Evolutionary conservation across 1,139 yeast genomes (phyloP), one percentile per base, ranked within the genome.

Genomic region (Fermentozyma sake): DNA sequence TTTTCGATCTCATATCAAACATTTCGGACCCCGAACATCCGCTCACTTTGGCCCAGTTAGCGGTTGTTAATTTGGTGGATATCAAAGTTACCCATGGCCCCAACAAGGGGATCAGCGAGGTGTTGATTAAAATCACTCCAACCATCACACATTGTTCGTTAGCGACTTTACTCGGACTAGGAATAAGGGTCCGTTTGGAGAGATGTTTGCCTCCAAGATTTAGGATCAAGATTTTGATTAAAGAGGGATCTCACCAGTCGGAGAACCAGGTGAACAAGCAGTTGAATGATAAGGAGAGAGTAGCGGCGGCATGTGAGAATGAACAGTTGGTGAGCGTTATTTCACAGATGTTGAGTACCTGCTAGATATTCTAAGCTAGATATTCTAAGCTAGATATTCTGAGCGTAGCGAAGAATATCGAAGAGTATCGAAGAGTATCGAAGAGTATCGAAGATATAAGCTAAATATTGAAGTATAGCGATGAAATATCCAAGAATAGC

Each of bases 11-110:
- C 31, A 85, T 91, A 4, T 76, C 96, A 2, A 72, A 85, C 15
- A 91, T 93, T 14, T 84, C 95, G 0, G 99, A 93, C 52, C 99
- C 99, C 3, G 99, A 93, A 48, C 99, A 93, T 52, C 99, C 99
- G 0, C 64, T 93, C 22, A 83, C 96, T 0, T 65, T 93, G 33
- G 98, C 96, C 0, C 98, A 93, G 54, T 68, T 93, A 11, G 93
- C 96, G 0, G 97, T 93, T 23, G 96, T 93, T 2, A 87, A 87
- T 46, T 63, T 93, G 27, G 69, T 70, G 3, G 96, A 93, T 50
- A 91, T 93, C 32, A 52, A 60, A 20, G 86, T 93, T 6, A 63
- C 61, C 2, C 79, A 82, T 40, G 67, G 75, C 6, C 71, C 72
- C 1, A 42, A 48, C 13, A n/a, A n/a, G n/a, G n/a, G n/a, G n/a